phyloP scores from a whole-genome alignment of 495 filamentous ascomycete species.

The Xylaria longipes region DNA sequence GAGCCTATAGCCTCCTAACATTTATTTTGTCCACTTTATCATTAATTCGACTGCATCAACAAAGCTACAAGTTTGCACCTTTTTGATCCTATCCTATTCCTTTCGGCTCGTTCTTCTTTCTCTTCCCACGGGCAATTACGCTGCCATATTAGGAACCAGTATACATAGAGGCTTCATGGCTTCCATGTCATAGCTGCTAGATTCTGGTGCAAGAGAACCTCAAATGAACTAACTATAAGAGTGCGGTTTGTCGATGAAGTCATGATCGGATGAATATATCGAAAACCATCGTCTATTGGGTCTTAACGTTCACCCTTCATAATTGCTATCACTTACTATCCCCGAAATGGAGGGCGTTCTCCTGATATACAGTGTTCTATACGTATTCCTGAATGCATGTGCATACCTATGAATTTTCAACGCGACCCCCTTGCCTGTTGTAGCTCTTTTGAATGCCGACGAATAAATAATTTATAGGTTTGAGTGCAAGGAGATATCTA shows the following conservation, averaged over 20 bases:
- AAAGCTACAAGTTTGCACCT: not conserved
- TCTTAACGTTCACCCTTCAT: not conserved
- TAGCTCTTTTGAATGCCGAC: not conserved
- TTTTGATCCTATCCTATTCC: not conserved
- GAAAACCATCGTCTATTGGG: not conserved
- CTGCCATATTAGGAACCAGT: not conserved
- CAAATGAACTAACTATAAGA: not conserved
- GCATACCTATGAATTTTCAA: not conserved
- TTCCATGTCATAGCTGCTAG: no score
- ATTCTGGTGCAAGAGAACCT: not conserved
- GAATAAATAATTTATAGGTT: not conserved
- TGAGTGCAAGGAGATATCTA: not conserved
- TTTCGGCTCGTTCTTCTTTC: not conserved
- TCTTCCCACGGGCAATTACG: not conserved
- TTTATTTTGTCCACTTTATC: not conserved
- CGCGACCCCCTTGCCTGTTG: not conserved
- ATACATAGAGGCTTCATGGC: not conserved
- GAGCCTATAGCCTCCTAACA: not conserved
- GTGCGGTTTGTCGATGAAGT: not conserved
- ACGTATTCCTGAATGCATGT: not conserved
- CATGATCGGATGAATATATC: not conserved
- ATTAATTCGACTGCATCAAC: not conserved
- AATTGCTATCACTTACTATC: not conserved
- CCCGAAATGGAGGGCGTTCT: not conserved
- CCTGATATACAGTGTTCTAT: not conserved